Percentiles rank a stretch among this genome's conserved stretches.
These are phyloP conservation scores for Salix koriyanagi DNA, from an alignment of 345 rosid species.

Conservation along the genomic window DNA sequence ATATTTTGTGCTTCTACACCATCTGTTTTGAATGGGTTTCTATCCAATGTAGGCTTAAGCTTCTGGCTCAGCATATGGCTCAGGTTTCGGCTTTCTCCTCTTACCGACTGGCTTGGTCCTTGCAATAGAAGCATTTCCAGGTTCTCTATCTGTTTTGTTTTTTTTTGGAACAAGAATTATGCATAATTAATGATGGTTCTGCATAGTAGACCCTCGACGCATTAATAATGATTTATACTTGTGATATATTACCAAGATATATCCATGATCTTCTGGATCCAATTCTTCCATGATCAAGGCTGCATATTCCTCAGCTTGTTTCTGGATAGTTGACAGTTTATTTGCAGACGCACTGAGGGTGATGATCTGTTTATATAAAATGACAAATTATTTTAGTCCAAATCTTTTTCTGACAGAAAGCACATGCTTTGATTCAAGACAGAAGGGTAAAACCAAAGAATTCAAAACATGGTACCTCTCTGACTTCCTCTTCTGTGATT, in stretches of 20 bases:
- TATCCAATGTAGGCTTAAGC: constrained; percentile 52
- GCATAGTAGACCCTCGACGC: background rate
- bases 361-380: constrained; percentile 46
- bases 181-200: background rate
- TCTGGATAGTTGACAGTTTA: constrained; percentile 54
- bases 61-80: constrained; percentile 76
- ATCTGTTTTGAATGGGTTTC: constrained; percentile 47
- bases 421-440: constrained; percentile 9
- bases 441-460: background rate
- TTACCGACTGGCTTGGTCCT: constrained; percentile 47
- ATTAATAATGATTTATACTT: background rate
- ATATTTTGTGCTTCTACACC: constrained; percentile 38
- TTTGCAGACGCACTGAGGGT: constrained; percentile 78
- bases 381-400: background rate
- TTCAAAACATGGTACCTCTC: constrained; percentile 39
- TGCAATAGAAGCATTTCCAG: constrained; percentile 62
- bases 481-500: constrained; percentile 68
- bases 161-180: background rate
- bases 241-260: constrained; percentile 54
- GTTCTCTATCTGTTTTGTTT: constrained; percentile 44
- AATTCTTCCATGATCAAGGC: constrained; percentile 81
- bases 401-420: background rate
- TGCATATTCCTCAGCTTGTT: constrained; percentile 78
- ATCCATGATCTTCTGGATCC: constrained; percentile 66
- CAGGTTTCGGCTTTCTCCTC: constrained; percentile 61